Percentiles rank a stretch among this genome's conserved stretches.
Conservation (phyloP, 108 stramenopile species). For the Cyclotella choctawhatcheeana region DNA sequence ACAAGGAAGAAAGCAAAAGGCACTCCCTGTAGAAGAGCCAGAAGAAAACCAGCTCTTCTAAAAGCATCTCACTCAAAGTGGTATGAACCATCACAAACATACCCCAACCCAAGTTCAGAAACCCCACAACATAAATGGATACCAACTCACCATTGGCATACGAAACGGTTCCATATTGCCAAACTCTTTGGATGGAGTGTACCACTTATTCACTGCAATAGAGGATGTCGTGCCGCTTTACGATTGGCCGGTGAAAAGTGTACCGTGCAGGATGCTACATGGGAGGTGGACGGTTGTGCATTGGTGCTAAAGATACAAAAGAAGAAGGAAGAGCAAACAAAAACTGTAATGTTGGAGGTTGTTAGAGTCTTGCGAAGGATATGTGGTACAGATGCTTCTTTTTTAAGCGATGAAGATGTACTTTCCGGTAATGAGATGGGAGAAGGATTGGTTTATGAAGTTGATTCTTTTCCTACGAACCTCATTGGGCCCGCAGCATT, state of each 20-base stretch:
- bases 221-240: slow-evolving; percentile 74
- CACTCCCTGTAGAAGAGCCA: slow-evolving; percentile 42
- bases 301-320: slow-evolving; percentile 22
- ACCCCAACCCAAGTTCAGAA: background rate
- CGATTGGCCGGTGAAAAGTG: slow-evolving; percentile 59
- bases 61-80: slow-evolving; percentile 30
- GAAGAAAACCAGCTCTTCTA: slow-evolving; percentile 45
- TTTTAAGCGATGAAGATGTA: slow-evolving; percentile 33
- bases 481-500: slow-evolving; percentile 47
- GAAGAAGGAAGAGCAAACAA: background rate
- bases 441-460: slow-evolving; percentile 49
- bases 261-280: slow-evolving; percentile 75
- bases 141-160: slow-evolving; percentile 83
- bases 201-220: slow-evolving; percentile 75
- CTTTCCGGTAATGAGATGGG: slow-evolving; percentile 20
- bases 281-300: slow-evolving; percentile 51
- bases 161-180: slow-evolving; percentile 83
- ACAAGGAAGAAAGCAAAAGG: no score
- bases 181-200: slow-evolving; percentile 68
- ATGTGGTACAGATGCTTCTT: slow-evolving; percentile 22
- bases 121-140: slow-evolving; percentile 58
- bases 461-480: slow-evolving; percentile 33
- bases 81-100: slow-evolving; percentile 28
- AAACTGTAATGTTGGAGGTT: background rate
- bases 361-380: slow-evolving; percentile 23